phyloP scores from a whole-genome alignment of 768 basidiomycete genomes.

The Trametes meyenii region DNA sequence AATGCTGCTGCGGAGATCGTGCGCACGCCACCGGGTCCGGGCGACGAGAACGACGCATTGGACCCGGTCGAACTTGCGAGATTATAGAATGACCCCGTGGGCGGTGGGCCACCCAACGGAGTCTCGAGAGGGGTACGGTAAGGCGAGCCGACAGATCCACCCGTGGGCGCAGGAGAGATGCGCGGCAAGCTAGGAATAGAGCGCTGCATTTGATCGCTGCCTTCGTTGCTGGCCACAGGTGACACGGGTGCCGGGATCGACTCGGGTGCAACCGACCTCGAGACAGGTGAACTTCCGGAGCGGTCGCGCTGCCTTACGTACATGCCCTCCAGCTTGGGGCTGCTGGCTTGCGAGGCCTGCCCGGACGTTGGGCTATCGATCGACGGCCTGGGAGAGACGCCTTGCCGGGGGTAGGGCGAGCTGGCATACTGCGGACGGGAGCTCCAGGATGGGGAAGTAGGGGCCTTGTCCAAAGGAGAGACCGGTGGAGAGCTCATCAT shows the following conservation, averaged over 20 bases:
- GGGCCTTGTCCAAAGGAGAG: constrained; percentile 38
- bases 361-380: neutral
- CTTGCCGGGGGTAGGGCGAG: constrained; percentile 33
- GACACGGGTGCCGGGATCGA: constrained; percentile 2
- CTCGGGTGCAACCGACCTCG: neutral
- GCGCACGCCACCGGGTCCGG: constrained; percentile 37
- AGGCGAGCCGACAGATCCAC: constrained; percentile 29
- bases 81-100: constrained; percentile 28
- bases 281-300: constrained; percentile 15
- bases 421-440: constrained; percentile 1
- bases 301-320: constrained; percentile 26
- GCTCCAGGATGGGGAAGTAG: constrained; percentile 24
- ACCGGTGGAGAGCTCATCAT: constrained; percentile 41
- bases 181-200: constrained; percentile 16
- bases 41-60: constrained; percentile 31
- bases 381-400: constrained; percentile 44
- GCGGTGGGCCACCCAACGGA: constrained; percentile 34
- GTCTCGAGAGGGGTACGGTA: constrained; percentile 54
- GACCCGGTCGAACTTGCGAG: constrained; percentile 18
- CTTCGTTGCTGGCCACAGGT: constrained; percentile 5
- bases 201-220: constrained; percentile 32
- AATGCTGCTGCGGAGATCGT: constrained; percentile 82
- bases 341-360: constrained; percentile 3
- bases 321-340: constrained; percentile 15
- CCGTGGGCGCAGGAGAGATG: constrained; percentile 27